phyloP scores from a whole-genome alignment of 495 filamentous ascomycete genomes.

The Pyronema omphalodes region DNA sequence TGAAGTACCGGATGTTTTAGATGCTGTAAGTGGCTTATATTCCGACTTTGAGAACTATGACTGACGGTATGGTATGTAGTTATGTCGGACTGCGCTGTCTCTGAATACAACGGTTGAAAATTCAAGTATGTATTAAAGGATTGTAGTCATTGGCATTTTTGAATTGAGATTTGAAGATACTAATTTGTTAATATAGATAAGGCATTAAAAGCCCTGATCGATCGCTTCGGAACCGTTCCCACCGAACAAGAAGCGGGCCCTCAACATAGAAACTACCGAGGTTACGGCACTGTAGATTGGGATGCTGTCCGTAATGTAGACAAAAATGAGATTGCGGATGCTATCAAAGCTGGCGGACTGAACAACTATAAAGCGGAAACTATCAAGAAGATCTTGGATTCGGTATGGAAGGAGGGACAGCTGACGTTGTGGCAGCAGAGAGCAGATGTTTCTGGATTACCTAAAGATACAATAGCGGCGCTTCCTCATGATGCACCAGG shows the following conservation, averaged over 20 bases:
- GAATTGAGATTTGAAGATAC: neutral
- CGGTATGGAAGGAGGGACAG: constrained; percentile 53
- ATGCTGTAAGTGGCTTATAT: constrained; percentile 39
- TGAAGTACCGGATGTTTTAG: constrained; percentile 80
- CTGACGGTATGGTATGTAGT: neutral
- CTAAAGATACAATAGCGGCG: neutral
- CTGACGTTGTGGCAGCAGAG: constrained; percentile 24
- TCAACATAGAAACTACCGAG: constrained; percentile 32
- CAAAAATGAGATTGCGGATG: constrained; percentile 44
- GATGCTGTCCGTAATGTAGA: constrained; percentile 52
- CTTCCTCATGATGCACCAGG: constrained; percentile 32
- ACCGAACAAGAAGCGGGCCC: constrained; percentile 1
- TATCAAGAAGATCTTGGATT: constrained; percentile 66
- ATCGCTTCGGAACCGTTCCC: constrained; percentile 42
- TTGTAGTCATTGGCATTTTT: neutral
- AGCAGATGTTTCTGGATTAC: neutral
- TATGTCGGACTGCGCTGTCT: constrained; percentile 30
- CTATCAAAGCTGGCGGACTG: constrained; percentile 57
- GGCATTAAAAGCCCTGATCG: constrained; percentile 53
- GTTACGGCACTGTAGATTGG: constrained; percentile 62
- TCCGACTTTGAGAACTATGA: neutral
- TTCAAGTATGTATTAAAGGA: constrained; percentile 6
- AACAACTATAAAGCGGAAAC: constrained; percentile 51
- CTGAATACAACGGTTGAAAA: constrained; percentile 18
- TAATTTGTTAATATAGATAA: constrained; percentile 10